Conservation (phyloP, 352 stramenopile genomes). For the Phytophthora colocasiae region DNA sequence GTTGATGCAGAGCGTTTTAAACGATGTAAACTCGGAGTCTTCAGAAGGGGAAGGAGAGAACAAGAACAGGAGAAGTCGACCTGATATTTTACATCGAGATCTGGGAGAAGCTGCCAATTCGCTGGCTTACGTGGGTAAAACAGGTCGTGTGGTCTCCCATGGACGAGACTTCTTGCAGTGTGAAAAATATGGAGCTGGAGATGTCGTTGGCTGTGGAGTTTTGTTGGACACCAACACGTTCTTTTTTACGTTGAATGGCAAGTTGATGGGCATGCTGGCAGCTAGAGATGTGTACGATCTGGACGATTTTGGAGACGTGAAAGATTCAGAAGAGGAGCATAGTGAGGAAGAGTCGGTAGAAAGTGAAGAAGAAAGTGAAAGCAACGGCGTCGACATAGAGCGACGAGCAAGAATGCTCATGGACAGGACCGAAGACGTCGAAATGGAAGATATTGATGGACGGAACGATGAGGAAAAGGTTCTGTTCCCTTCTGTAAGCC, state of each 20-base stretch:
- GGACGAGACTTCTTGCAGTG: slow-evolving; percentile 57
- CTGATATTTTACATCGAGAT: slow-evolving; percentile 42
- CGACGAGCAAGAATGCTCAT: neutral
- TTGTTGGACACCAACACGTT: slow-evolving; percentile 70
- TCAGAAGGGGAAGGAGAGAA: slow-evolving; percentile 24
- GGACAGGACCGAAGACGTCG: slow-evolving; percentile 13
- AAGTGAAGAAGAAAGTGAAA: slow-evolving; percentile 19
- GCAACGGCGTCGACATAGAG: slow-evolving; percentile 11
- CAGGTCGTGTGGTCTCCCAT: slow-evolving; percentile 58
- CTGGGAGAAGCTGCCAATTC: slow-evolving; percentile 48
- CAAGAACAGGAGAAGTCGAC: slow-evolving; percentile 10
- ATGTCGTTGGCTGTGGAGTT: slow-evolving; percentile 68
- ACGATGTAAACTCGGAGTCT: slow-evolving; percentile 10
- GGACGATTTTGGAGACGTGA: slow-evolving; percentile 44
- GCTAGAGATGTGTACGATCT: slow-evolving; percentile 61
- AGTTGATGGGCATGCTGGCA: slow-evolving; percentile 51
- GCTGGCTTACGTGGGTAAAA: slow-evolving; percentile 66
- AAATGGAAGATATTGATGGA: slow-evolving; percentile 38
- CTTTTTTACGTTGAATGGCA: slow-evolving; percentile 77
- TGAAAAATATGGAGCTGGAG: slow-evolving; percentile 54
- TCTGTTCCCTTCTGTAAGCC: slow-evolving; percentile 53
- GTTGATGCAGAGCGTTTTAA: slow-evolving; percentile 34
- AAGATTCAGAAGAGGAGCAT: slow-evolving; percentile 10
- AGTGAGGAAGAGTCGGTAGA: slow-evolving; percentile 12
- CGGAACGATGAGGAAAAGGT: slow-evolving; percentile 29